phyloP scores from a whole-genome alignment of 1,139 yeast species.

The Suhomyces bolitotheri region DNA sequence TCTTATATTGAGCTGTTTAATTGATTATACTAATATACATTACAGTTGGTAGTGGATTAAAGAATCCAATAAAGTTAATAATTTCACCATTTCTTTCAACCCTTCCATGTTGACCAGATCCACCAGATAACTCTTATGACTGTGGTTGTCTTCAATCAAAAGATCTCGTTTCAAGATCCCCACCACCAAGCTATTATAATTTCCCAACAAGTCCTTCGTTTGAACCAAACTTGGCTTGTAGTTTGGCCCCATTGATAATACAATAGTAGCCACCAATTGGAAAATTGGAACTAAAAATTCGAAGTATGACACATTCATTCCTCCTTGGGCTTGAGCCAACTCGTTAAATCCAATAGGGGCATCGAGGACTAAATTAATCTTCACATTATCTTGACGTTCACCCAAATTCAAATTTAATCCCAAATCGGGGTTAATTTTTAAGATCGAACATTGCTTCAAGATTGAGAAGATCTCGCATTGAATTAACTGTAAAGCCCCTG shows the following conservation, averaged over 20 bases:
- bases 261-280: constrained; percentile 67
- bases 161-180: constrained; percentile 74
- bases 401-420: constrained; percentile 53
- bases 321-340: constrained; percentile 17
- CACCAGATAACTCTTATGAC: constrained; percentile 21
- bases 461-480: constrained; percentile 72
- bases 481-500: constrained; percentile 74
- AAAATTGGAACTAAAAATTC: constrained; percentile 78
- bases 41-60: constrained; percentile 34
- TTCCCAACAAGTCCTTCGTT: constrained; percentile 52
- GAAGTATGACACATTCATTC: constrained; percentile 50
- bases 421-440: constrained; percentile 75
- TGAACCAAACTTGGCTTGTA: constrained; percentile 63
- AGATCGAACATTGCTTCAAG: constrained; percentile 56
- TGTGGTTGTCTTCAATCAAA: constrained; percentile 31
- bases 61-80: constrained; percentile 58
- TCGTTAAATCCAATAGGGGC: constrained; percentile 44
- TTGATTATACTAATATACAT: constrained; percentile 3
- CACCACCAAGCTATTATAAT: constrained; percentile 57
- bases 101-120: constrained; percentile 29
- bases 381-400: constrained; percentile 23
- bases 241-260: constrained; percentile 77
- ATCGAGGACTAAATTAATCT: constrained; percentile 51
- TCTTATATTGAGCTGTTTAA: not conserved
- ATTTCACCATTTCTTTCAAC: constrained; percentile 52